phyloP scores from a whole-genome alignment of 2,329 filamentous ascomycete species.

The Tolypocladium pustulatum region DNA sequence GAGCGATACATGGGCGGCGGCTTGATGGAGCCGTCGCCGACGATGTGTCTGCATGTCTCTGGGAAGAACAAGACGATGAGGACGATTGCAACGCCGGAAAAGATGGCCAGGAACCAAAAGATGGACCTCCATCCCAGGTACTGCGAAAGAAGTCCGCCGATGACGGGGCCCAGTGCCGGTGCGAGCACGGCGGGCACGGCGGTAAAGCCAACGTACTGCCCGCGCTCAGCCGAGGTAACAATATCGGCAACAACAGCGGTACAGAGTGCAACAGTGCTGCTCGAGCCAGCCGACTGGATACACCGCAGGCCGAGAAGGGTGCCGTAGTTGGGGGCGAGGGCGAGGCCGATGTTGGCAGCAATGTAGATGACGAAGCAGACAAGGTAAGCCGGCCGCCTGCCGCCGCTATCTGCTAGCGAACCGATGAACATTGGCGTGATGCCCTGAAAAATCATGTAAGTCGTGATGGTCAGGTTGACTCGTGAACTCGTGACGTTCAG shows the following conservation, averaged over 20 bases:
- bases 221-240: slow-evolving; percentile 50
- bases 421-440: slow-evolving; percentile 47
- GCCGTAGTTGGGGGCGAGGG: slow-evolving; percentile 35
- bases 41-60: slow-evolving; percentile 36
- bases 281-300: slow-evolving; percentile 47
- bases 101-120: slow-evolving; percentile 52
- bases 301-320: slow-evolving; percentile 43
- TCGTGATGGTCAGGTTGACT: slow-evolving; percentile 42
- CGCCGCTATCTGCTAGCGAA: slow-evolving; percentile 41
- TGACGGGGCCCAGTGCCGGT: slow-evolving; percentile 40
- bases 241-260: slow-evolving; percentile 53
- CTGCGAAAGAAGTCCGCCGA: slow-evolving; percentile 47
- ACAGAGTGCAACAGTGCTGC: slow-evolving; percentile 47
- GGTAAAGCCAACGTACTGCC: slow-evolving; percentile 45
- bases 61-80: slow-evolving; percentile 40
- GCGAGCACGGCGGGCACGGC: slow-evolving; percentile 37
- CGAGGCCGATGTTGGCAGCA: slow-evolving; percentile 42
- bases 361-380: slow-evolving; percentile 42
- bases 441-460: slow-evolving; percentile 51
- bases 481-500: slow-evolving; percentile 29
- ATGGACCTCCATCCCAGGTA: slow-evolving; percentile 49
- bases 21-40: slow-evolving; percentile 40
- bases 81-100: slow-evolving; percentile 26
- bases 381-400: slow-evolving; percentile 43
- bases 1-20: slow-evolving; percentile 27